phyloP scores from a whole-genome alignment of 148 eudicot species.

The Silene uniflora region DNA sequence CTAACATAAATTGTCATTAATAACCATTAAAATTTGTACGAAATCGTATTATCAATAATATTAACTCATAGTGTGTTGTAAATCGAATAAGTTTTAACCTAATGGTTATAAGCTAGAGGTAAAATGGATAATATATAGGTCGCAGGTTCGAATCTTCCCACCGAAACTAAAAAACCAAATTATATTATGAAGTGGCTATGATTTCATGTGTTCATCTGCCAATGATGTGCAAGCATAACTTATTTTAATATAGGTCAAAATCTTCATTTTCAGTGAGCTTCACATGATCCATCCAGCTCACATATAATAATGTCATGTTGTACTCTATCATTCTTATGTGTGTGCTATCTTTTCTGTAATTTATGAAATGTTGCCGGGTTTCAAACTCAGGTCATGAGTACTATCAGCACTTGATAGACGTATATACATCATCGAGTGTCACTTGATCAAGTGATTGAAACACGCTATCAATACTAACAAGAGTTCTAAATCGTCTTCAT shows the following conservation, averaged over 20 bases:
- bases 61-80: too few relatives aligned
- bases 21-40: background rate
- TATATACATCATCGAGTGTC: too few relatives aligned
- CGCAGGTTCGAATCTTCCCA: too few relatives aligned
- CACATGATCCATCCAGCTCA: background rate
- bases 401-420: too few relatives aligned
- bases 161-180: background rate
- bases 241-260: background rate
- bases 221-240: background rate
- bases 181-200: background rate
- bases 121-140: too few relatives aligned
- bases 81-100: too few relatives aligned
- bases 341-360: background rate
- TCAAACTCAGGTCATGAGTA: background rate
- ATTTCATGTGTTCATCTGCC: background rate
- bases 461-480: too few relatives aligned
- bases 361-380: background rate
- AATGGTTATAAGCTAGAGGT: too few relatives aligned
- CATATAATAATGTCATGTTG: background rate
- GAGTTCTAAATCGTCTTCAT: too few relatives aligned
- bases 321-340: background rate
- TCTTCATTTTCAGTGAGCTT: background rate
- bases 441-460: too few relatives aligned
- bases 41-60: background rate
- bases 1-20: too few relatives aligned